Evolutionary conservation across 1,284 basidiomycete genomes (phyloP).

Genomic region (Heterobasidion occidentale): DNA sequence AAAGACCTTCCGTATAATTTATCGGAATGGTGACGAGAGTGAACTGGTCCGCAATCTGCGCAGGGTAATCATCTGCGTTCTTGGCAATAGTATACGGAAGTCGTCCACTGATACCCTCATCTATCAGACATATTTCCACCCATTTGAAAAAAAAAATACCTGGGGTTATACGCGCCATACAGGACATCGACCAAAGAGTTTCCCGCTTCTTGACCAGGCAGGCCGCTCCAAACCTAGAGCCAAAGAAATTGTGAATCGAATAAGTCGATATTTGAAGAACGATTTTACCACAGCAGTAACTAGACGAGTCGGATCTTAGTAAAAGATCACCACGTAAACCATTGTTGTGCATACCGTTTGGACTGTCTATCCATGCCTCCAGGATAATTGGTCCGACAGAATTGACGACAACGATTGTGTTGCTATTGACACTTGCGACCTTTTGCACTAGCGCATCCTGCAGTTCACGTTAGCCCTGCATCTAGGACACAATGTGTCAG

Average conservation of each 20-base stretch:
- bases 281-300: conserved; percentile 42
- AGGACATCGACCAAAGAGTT: conserved; percentile 56
- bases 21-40: conserved; percentile 25
- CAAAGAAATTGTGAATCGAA: background rate
- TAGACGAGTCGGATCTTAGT: background rate
- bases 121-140: conserved; percentile 4
- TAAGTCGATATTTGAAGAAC: background rate
- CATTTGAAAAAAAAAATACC: conserved; percentile 32
- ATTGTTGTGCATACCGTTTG: conserved; percentile 28
- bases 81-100: conserved; percentile 58
- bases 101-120: conserved; percentile 22
- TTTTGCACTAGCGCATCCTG: conserved; percentile 48
- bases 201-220: conserved; percentile 72
- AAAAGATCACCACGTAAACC: conserved; percentile 7
- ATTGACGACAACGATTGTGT: conserved; percentile 73
- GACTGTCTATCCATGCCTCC: conserved; percentile 59
- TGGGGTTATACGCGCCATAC: conserved; percentile 60
- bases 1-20: conserved; percentile 43
- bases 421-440: conserved; percentile 47
- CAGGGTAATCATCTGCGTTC: conserved; percentile 46
- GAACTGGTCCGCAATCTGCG: conserved; percentile 29
- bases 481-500: background rate
- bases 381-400: conserved; percentile 61
- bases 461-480: background rate
- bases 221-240: conserved; percentile 41